Base-by-base conservation (phyloP, 129 eudicot genomes). In the Artemisia tridentata region DNA sequence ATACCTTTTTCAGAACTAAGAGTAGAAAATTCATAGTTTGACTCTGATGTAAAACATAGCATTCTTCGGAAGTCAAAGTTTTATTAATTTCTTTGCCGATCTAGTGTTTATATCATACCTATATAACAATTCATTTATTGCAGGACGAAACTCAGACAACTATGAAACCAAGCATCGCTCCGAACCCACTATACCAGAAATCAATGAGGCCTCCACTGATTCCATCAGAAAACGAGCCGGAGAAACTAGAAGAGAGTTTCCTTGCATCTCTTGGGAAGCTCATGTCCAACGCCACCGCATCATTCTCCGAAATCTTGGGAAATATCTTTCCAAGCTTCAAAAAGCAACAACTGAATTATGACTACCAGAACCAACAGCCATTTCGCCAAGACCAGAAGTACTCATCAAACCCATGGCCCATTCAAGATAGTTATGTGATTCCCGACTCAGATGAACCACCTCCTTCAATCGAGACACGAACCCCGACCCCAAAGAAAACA, bases 351-450 rank as follows among this genome's bases (percentile, higher is more conserved):
- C 50, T 54, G 21, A 78, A 63, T 68, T 68, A 67, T 11, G 55
- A 62, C 25, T 68, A 72, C 77, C 95, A 76, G 43, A 60, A 69
- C 64, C 89, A 83, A 68, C 87, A 65, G 5, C 85, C 74, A 2
- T 75, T 67, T 50, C 83, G 29, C 38, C 91, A 81, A 64, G 75
- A 78, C 25, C 72, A 68, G 31, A 80, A 80, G 50, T 80, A 72
- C 29, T 56, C 61, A 38, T 75, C 88, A 53, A 83, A 77, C 61
- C 16, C 84, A 6, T 93, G 99, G 97, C 96, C 95, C 0, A 83
- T 81, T n/a, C 99, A 85, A 75, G 99, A 93, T 55, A 93, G 96
- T 74, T 90, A 63, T 9, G 97, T 85, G 25, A 83, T 93, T 68
- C 97, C 85, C 0, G 86, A 88, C 17, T 92, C 81, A 59, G 85